Base-by-base conservation (phyloP, 116 monocot genomes). In the Trichopus zeylanicus region DNA sequence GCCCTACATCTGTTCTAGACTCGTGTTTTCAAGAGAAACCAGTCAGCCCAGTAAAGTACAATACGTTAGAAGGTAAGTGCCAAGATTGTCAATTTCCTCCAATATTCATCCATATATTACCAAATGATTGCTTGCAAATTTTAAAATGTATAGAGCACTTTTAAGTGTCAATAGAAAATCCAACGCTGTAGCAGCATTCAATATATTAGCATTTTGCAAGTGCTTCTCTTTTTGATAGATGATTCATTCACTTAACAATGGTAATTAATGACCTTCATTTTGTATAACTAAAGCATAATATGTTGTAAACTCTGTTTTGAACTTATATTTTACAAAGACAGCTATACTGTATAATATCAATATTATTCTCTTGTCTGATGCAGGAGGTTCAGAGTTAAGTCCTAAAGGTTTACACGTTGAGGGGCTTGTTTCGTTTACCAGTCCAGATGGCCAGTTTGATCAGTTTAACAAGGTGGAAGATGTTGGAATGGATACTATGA, bases 361-460 rank as follows among this genome's bases (percentile, higher is more conserved):
- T 29, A 23, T 51, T 59, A 20, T 28, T 37, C 18, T 32, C 26
- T 11, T 25, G 53, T 4, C 2, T 9, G 19, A 23, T 51, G 23
- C 25, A 56, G 30, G 68, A 80, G 74, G 30, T 67, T 37, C 55
- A 34, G 68, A 71, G 34, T 6, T 48, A 51, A 64, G 64, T 66
- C 20, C 51, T 10, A 23, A n/a, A 18, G 31, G 38, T 0, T 54
- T 56, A 5, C 46, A 61, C 23, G 26, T 51, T 31, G 63, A 57
- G 47, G 60, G 70, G 38, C 32, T n/a, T n/a, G 59, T 42, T 30
- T 60, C 66, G 28, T 26, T 25, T 22, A 19, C 21, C 5, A 12
- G 23, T 46, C 24, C 32, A 26, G 52, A 48, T 5, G 49, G 19
- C 10, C 26, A 55, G 1, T 57, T 26, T 5, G 51, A 66, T 52